A percentile compares a stretch with the other conserved stretches of the same genome.
Evolutionary conservation across 2,329 filamentous ascomycete species (phyloP).

Genomic region (Teratosphaeriaceae sp.): DNA sequence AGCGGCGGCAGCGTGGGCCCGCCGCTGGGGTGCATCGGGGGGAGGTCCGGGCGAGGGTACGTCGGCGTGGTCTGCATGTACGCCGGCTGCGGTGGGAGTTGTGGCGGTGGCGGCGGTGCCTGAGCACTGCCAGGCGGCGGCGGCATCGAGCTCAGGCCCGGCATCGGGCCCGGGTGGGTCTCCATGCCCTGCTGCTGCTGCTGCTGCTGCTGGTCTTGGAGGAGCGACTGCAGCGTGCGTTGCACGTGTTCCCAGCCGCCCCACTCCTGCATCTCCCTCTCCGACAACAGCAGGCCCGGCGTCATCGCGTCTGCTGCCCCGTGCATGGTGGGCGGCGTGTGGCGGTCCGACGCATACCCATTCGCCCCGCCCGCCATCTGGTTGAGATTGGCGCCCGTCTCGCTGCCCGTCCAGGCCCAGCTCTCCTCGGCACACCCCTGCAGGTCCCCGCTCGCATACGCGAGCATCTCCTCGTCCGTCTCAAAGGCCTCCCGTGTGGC

Average conservation of each 20-base stretch:
- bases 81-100: not conserved
- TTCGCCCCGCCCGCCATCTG: not conserved
- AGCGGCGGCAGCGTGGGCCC: not conserved
- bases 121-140: no score
- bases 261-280: slow-evolving; percentile 53
- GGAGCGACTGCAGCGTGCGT: slow-evolving; percentile 51
- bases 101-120: no score
- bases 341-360: not conserved
- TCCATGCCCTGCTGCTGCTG: slow-evolving; percentile 8
- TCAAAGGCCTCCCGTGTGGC: slow-evolving; percentile 39
- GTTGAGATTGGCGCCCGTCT: slow-evolving; percentile 29
- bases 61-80: not conserved
- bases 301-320: no score
- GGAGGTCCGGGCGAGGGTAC: not conserved
- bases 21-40: not conserved
- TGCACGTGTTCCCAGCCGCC: slow-evolving; percentile 75
- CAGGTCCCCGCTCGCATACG: slow-evolving; percentile 78
- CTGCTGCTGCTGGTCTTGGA: slow-evolving; percentile 36
- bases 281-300: no score
- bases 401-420: slow-evolving; percentile 68
- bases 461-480: slow-evolving; percentile 79
- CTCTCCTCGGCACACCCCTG: slow-evolving; percentile 70
- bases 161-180: no score
- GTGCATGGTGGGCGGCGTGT: not conserved
- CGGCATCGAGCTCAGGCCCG: no score